Base-by-base conservation (phyloP, 78 protist genomes). In the Pigoraptor vietnamica region DNA sequence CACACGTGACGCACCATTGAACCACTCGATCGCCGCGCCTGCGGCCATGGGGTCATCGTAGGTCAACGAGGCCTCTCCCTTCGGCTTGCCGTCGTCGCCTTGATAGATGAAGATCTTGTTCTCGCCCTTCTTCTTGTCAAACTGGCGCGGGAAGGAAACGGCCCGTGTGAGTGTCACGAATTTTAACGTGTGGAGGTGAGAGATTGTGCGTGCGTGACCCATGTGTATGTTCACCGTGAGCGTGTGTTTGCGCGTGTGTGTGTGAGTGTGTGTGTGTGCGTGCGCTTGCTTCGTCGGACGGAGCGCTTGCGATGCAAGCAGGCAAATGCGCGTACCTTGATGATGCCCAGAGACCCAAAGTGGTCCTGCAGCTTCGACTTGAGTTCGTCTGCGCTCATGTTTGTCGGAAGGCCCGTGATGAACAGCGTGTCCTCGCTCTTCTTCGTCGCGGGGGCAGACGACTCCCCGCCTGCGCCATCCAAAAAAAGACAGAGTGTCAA, bases 61-160 rank as follows among this genome's bases (percentile, higher is more conserved):
- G 29, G 91, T 89, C 14, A 89, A 32, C 38, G 91, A 37, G 19
- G 81, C 36, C 23, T 91, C 89, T 2, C 92, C 92, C 79, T 91
- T 91, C 2, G 81, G 81, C 37, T 67, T n/a, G 79, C 92, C 92
- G 92, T 91, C 92, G 92, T 91, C 92, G 67, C 29, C 67, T 14
- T 48, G 29, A 89, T 91, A 91, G 39, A 91, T 24, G 81, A 33
- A 91, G 87, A 91, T 91, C 39, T 91, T 91, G 67, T 89, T 24
- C 87, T 91, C 92, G 23, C 25, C 19, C 55, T 81, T 91, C 40
- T 33, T 29, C 39, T 91, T 91, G 83, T 91, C 92, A 48, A 48
- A 48, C 67, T 48, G 14, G 6, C 67, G 29, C 14, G 29, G 67
- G 67, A 48, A 48, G 6, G n/a, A n/a, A n/a, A n/a, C n/a, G n/a